phyloP scores from a whole-genome alignment of 2,329 filamentous ascomycete genomes.

The Berkeleyomyces basicola region DNA sequence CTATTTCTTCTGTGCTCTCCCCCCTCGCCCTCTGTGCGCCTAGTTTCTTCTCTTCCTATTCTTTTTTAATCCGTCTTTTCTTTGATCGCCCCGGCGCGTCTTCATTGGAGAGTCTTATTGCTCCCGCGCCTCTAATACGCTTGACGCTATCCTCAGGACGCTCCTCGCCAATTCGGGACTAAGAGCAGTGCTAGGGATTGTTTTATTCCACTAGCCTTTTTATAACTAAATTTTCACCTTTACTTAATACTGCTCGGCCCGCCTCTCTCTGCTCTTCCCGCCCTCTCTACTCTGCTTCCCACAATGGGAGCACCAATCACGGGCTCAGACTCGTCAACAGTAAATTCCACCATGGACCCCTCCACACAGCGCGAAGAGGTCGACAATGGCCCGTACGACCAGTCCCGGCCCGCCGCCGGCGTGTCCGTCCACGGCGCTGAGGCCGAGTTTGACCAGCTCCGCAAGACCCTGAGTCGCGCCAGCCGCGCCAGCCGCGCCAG shows the following conservation, averaged over 20 bases:
- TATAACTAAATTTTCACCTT: neutral
- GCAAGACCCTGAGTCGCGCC: conserved; percentile 40
- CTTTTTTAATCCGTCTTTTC: no score
- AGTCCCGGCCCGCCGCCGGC: conserved; percentile 21
- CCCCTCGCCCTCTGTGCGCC: no score
- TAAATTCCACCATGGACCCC: conserved; percentile 9
- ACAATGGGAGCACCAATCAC: conserved; percentile 11
- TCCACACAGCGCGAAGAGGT: neutral
- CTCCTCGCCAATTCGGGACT: no score
- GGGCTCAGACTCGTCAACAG: conserved; percentile 12
- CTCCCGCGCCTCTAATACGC: neutral
- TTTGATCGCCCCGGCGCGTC: no score
- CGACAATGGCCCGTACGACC: conserved; percentile 6
- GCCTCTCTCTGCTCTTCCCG: neutral
- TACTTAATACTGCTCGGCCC: neutral
- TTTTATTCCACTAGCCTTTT: no score
- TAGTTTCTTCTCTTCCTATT: no score
- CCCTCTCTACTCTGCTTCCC: neutral
- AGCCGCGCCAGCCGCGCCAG: conserved; percentile 40
- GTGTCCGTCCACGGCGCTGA: conserved; percentile 52
- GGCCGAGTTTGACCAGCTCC: conserved; percentile 53
- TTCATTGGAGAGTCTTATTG: neutral
- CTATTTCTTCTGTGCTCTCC: no score
- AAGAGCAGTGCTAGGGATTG: no score
- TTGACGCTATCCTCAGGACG: neutral